Percentiles rank a stretch among this genome's conserved stretches.
These are phyloP conservation scores for Phytophthora pseudosyringae DNA, from an alignment of 352 stramenopile genomes.

Conservation along the genomic window DNA sequence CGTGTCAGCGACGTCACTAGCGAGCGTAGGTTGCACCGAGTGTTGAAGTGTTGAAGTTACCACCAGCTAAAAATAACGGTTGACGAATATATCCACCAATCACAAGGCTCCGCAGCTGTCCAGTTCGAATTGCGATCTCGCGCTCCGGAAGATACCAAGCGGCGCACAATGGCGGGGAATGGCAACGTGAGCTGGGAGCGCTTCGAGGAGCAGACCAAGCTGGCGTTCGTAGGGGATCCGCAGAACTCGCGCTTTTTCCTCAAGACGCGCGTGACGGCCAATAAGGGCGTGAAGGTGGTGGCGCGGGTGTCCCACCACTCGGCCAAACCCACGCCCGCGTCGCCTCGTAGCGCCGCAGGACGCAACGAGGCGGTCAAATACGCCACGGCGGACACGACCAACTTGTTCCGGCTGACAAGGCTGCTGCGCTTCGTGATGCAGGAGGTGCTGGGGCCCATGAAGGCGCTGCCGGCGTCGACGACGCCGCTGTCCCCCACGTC, in stretches of 20 bases:
- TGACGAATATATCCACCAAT: slow-evolving; percentile 32
- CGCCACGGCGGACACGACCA: slow-evolving; percentile 30
- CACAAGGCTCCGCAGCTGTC: slow-evolving; percentile 9
- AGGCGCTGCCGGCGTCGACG: slow-evolving; percentile 19
- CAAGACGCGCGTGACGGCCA: slow-evolving; percentile 52
- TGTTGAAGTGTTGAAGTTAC: slow-evolving; percentile 33
- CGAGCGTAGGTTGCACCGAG: no score
- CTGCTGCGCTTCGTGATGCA: slow-evolving; percentile 77
- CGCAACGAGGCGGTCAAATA: slow-evolving; percentile 38
- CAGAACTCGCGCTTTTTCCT: slow-evolving; percentile 66
- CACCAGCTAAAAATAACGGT: slow-evolving; percentile 27
- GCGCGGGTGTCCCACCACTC: slow-evolving; percentile 52
- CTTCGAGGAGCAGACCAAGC: slow-evolving; percentile 77
- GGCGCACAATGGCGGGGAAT: slow-evolving; percentile 15
- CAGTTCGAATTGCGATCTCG: slow-evolving; percentile 2
- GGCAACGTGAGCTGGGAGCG: slow-evolving; percentile 59
- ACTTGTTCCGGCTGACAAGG: slow-evolving; percentile 51
- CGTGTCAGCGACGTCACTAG: no score
- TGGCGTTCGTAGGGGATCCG: slow-evolving; percentile 60
- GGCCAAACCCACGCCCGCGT: slow-evolving; percentile 20
- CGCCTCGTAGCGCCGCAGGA: slow-evolving; percentile 10
- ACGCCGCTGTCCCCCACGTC: slow-evolving; percentile 3
- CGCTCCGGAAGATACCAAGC: slow-evolving; percentile 8
- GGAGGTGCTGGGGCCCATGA: slow-evolving; percentile 68
- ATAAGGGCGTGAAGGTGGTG: slow-evolving; percentile 44